Conservation (phyloP, 2,329 filamentous ascomycete species). For the Aspergillus texensis region DNA sequence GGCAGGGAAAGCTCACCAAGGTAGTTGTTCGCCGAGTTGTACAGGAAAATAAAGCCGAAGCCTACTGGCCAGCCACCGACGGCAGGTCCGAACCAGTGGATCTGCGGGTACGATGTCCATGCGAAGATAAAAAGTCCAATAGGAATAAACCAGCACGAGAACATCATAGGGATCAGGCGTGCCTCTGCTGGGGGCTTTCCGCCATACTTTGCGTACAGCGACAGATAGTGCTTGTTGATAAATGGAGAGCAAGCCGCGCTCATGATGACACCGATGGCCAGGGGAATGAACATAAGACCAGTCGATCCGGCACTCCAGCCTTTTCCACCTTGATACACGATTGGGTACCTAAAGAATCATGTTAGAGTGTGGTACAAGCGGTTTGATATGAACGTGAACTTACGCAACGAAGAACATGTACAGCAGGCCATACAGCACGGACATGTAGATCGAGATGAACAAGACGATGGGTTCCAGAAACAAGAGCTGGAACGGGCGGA, state of each 20-base stretch:
- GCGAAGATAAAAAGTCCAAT: constrained; percentile 69
- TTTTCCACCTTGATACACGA: constrained; percentile 77
- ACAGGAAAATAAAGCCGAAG: constrained; percentile 82
- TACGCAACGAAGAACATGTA: constrained; percentile 57
- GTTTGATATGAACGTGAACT: constrained; percentile 47
- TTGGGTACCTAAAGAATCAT: constrained; percentile 41
- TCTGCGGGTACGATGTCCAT: constrained; percentile 66
- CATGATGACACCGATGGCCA: constrained; percentile 72
- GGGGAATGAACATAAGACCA: constrained; percentile 83
- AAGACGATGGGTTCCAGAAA: constrained; percentile 84
- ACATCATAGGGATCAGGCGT: constrained; percentile 82
- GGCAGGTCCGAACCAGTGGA: constrained; percentile 72
- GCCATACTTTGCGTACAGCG: constrained; percentile 62
- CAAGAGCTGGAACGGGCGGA: constrained; percentile 83
- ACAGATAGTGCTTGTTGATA: constrained; percentile 81
- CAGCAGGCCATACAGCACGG: constrained; percentile 61
- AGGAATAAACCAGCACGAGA: constrained; percentile 72
- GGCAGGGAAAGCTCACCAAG: constrained; percentile 44
- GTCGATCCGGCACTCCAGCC: constrained; percentile 73
- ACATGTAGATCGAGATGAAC: constrained; percentile 83
- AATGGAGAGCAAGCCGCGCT: constrained; percentile 69
- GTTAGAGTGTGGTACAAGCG: constrained; percentile 16
- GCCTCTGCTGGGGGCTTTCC: constrained; percentile 76
- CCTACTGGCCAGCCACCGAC: constrained; percentile 73
- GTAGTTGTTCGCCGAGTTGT: constrained; percentile 78